Base-by-base conservation (phyloP, 2,329 filamentous ascomycete genomes). In the Aureobasidium pullulans region DNA sequence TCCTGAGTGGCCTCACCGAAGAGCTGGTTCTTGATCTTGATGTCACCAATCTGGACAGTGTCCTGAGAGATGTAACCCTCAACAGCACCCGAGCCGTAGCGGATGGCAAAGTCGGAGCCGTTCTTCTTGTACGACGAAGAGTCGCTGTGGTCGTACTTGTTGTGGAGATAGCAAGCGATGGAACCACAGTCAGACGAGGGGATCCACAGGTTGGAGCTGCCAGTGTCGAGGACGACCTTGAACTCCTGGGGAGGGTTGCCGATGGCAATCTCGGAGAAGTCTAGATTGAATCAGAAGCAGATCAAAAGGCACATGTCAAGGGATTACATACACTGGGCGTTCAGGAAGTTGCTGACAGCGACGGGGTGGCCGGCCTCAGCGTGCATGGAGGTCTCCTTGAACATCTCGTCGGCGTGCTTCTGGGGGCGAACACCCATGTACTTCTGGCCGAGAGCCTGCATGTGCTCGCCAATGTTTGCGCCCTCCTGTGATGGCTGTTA, bases 131-230 rank as follows among this genome's bases (percentile, higher is more conserved):
- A 96, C 50, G 90, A 89, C 19, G 87, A 93, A 49, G 95, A 99
- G 4, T 85, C 79, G 39, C 86, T 88, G 61, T 91, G 94, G 77
- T 97, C 91, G 79, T 97, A 99, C 80, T 95, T 99, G 76, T 77
- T 86, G 82, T 99, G 94, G 62, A 99, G 85, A 78, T 93, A 99
- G 84, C 94, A 99, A 65, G 94, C 95, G 71, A 99, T 99, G 72
- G 92, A 96, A 72, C 84, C 86, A 76, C 95, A 99, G 71, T 90
- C 82, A 60, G 84, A 81, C 28, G 92, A 96, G 40, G 95, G 95
- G 62, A 99, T 92, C 95, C 95, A 99, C 64, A 99, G 84, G 81
- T 99, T 99, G 74, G 94, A 97, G 82, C 91, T 96, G 69, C 94
- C 94, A 31, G 94, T 99, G 76, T 99, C 94, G 65, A 99, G 87